phyloP scores from a whole-genome alignment of 305 asterid species.

The Fraxinus xanthoxyloides region DNA sequence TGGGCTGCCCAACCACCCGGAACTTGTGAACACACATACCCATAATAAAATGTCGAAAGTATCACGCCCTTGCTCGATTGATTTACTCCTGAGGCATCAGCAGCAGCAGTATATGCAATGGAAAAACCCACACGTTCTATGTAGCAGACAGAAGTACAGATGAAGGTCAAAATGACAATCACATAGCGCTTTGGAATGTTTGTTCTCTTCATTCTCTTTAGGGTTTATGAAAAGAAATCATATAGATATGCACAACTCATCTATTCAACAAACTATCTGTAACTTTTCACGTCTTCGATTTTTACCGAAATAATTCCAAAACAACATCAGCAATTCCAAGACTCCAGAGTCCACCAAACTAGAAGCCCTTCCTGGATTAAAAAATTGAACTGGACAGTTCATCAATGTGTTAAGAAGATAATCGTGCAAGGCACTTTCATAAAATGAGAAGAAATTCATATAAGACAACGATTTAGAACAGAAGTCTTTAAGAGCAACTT shows the following conservation, averaged over 20 bases:
- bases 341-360: constrained; percentile 14
- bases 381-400: background rate
- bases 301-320: background rate
- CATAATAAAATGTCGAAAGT: constrained; percentile 86
- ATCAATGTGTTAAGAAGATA: background rate
- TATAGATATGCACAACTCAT: background rate
- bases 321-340: background rate
- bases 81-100: constrained; percentile 83
- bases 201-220: constrained; percentile 56
- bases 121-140: constrained; percentile 96
- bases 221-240: constrained; percentile 25
- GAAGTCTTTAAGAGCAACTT: background rate
- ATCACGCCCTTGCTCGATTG: constrained; percentile 91
- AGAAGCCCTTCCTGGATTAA: constrained; percentile 30
- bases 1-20: constrained; percentile 99
- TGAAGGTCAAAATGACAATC: constrained; percentile 72
- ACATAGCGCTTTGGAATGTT: constrained; percentile 69
- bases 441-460: background rate
- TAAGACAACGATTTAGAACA: background rate
- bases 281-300: background rate
- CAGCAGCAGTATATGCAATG: constrained; percentile 89
- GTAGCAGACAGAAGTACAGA: constrained; percentile 95
- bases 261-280: background rate
- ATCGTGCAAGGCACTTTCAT: background rate
- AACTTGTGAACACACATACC: constrained; percentile 92